Percentiles rank a stretch among this genome's conserved stretches.
These are phyloP conservation scores for Colletotrichum lindemuthianum DNA, from an alignment of 2,329 filamentous ascomycete species.

Conservation along the genomic window DNA sequence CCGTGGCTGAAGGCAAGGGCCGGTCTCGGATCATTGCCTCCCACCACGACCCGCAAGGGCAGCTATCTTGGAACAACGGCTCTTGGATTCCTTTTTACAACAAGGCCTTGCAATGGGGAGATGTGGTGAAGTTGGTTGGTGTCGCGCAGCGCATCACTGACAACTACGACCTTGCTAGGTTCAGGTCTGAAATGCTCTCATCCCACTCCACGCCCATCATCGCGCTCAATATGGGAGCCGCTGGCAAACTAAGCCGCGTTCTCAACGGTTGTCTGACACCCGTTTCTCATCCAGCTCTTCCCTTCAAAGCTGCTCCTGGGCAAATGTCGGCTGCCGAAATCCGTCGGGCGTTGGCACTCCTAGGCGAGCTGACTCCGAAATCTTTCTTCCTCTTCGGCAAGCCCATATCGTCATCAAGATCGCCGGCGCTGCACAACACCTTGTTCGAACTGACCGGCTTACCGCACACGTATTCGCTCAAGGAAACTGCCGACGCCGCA, in stretches of 20 bases:
- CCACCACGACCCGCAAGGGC: slow-evolving; percentile 86
- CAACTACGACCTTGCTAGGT: slow-evolving; percentile 85
- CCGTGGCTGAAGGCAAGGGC: slow-evolving; percentile 73
- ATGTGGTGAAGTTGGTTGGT: slow-evolving; percentile 94
- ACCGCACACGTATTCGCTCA: slow-evolving; percentile 81
- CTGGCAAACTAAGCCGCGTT: slow-evolving; percentile 89
- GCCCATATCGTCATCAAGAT: slow-evolving; percentile 84
- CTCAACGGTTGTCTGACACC: slow-evolving; percentile 94
- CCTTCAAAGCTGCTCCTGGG: slow-evolving; percentile 92
- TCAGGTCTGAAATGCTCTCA: slow-evolving; percentile 79
- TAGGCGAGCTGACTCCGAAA: slow-evolving; percentile 80
- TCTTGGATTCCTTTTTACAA: slow-evolving; percentile 94
- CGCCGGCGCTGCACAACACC: slow-evolving; percentile 88
- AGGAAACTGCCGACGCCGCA: slow-evolving; percentile 76
- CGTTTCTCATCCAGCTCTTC: slow-evolving; percentile 88
- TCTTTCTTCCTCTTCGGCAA: slow-evolving; percentile 90
- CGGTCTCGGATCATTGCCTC: slow-evolving; percentile 90
- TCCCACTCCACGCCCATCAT: slow-evolving; percentile 87
- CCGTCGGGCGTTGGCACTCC: slow-evolving; percentile 77
- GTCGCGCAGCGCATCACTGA: slow-evolving; percentile 80
- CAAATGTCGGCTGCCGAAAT: slow-evolving; percentile 94
- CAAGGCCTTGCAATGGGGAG: slow-evolving; percentile 86
- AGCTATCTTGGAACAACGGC: slow-evolving; percentile 89
- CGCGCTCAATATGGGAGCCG: slow-evolving; percentile 92
- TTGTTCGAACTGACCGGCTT: slow-evolving; percentile 82